phyloP scores from a whole-genome alignment of 495 filamentous ascomycete species.

The Aspergillus sparsus region DNA sequence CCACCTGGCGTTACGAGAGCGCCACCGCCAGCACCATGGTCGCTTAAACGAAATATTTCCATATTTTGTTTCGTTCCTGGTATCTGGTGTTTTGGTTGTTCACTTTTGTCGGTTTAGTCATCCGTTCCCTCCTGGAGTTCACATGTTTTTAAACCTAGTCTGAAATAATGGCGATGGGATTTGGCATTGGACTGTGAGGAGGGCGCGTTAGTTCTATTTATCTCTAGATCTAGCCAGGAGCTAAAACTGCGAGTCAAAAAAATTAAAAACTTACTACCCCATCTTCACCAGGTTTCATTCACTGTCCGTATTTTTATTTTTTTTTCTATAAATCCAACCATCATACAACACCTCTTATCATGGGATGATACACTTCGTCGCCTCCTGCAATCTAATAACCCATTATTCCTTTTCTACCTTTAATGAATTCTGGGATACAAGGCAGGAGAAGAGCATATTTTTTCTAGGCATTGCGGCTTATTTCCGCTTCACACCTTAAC shows the following conservation, averaged over 20 bases:
- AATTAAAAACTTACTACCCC: background rate
- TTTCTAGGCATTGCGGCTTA: no score
- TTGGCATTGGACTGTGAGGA: background rate
- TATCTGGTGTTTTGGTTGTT: constrained; percentile 2
- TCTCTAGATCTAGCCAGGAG: background rate
- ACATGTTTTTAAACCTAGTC: background rate
- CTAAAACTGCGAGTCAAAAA: background rate
- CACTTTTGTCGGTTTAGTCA: constrained; percentile 9
- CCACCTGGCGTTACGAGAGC: constrained; percentile 96
- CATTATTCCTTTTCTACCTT: no score
- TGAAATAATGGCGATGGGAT: background rate
- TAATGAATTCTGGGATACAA: no score
- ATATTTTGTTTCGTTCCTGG: constrained; percentile 14
- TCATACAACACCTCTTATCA: no score
- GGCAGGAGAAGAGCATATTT: no score
- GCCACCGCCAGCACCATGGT: constrained; percentile 58
- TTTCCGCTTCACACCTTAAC: no score
- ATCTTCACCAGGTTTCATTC: background rate
- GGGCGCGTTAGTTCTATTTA: background rate
- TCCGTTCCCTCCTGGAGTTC: background rate
- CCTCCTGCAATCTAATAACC: no score
- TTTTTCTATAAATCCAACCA: background rate
- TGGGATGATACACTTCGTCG: no score
- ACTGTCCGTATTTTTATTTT: background rate
- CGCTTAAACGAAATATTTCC: constrained; percentile 40